Evolutionary conservation across 192 early-diverging fungal species (phyloP).

Genomic region (Gonapodya sp.): DNA sequence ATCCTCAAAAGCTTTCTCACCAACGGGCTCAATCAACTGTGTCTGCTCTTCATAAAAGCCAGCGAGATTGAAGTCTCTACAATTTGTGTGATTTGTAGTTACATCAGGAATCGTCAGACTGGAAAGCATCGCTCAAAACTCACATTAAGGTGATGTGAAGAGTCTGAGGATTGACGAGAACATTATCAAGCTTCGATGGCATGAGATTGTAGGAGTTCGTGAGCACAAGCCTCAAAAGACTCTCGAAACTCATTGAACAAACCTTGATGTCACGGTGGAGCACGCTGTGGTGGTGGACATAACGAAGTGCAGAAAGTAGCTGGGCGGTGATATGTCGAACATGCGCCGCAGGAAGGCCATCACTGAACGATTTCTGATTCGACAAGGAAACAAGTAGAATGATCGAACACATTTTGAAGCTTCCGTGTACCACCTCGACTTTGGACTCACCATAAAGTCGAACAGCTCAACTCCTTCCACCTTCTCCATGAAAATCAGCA

Average conservation of each 20-base stretch:
- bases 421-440: not conserved
- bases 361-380: not conserved
- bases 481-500: not conserved
- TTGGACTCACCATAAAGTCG: not conserved
- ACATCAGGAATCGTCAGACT: no score
- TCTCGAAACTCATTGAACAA: not conserved
- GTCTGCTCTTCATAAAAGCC: not conserved
- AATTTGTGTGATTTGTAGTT: no score
- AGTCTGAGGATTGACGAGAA: not conserved
- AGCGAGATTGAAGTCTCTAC: not conserved
- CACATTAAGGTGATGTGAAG: not conserved
- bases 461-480: conserved; percentile 2
- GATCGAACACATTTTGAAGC: not conserved
- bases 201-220: no score
- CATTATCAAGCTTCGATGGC: not conserved
- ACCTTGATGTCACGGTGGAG: conserved; percentile 12
- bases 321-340: not conserved
- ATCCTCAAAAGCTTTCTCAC: no score
- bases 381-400: not conserved
- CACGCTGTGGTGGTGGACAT: not conserved
- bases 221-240: no score
- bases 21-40: not conserved
- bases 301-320: conserved; percentile 8
- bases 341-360: not conserved
- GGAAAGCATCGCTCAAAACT: no score